phyloP scores from a whole-genome alignment of 176 grass and related monocot genomes.

The Themeda triandra region DNA sequence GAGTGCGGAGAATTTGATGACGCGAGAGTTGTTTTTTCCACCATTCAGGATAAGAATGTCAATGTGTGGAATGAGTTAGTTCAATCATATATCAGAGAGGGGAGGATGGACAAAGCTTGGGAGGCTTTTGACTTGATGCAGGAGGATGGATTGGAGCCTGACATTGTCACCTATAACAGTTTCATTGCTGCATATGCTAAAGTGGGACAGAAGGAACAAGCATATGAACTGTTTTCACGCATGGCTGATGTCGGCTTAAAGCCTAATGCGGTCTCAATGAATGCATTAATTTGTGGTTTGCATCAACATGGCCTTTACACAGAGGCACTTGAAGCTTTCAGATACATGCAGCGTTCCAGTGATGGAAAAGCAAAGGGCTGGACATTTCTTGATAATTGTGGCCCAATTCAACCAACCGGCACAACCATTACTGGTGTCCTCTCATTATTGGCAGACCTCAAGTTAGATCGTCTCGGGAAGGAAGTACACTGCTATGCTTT shows the following conservation, averaged over 20 bases:
- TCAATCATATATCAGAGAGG: conserved; percentile 46
- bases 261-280: conserved; percentile 66
- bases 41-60: conserved; percentile 44
- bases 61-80: conserved; percentile 70
- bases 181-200: conserved; percentile 67
- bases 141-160: conserved; percentile 49
- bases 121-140: conserved; percentile 52
- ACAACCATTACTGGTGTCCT: conserved; percentile 58
- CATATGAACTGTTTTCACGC: conserved; percentile 38
- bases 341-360: conserved; percentile 45
- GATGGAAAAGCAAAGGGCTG: conserved; percentile 18
- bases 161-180: conserved; percentile 56
- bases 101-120: conserved; percentile 47
- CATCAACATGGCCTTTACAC: conserved; percentile 41
- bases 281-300: conserved; percentile 59
- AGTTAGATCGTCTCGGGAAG: conserved; percentile 49
- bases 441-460: conserved; percentile 52
- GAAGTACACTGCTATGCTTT: conserved; percentile 64
- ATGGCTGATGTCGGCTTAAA: conserved; percentile 33
- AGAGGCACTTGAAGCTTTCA: conserved; percentile 62
- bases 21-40: conserved; percentile 44
- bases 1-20: conserved; percentile 46
- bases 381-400: conserved; percentile 28
- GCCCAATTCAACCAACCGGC: conserved; percentile 42
- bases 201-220: conserved; percentile 55